Base-by-base conservation (phyloP, 148 eudicot species). In the Camellia lanceoleosa region DNA sequence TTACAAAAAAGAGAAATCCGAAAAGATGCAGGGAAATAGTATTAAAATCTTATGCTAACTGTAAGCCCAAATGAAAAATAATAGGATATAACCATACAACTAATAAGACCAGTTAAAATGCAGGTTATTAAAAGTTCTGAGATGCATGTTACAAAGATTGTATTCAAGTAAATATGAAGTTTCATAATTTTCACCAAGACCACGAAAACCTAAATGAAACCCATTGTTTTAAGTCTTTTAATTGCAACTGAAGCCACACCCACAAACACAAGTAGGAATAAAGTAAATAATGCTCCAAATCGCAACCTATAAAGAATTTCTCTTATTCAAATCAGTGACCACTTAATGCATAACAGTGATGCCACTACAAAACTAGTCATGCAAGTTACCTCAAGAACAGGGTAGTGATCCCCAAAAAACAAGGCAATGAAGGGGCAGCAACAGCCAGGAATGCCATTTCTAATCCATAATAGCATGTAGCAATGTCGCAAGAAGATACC, bases 321-420 rank as follows among this genome's bases (percentile, higher is more conserved):
- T 7, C 43, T 8, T 7, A 5, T 59, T 11, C 68, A 75, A 43
- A 59, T 41, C 42, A 60, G n/a, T 4, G 5, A 74, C 30, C 65
- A 43, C 42, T 0, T 8, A 23, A 75, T 44, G 54, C 52, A 74
- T 3, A 43, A 19, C 8, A 4, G 42, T 11, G 19, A 46, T 46
- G 9, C 42, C 69, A 76, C 69, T 43, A 5, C 43, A 61, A 19
- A 23, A 52, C n/a, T 19, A 46, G 4, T 19, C n/a, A 46, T 15
- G 46, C 4, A 74, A 51, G 56, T 75, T 92, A 96, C 99, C 98
- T 96, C 80, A 81, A 52, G 84, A 96, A 96, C 79, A 96, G 88
- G 79, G 99, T 97, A 76, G 90, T 90, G 74, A 93, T 83, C 41
- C 99, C 99, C n/a, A 96, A 82, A 68, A 96, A 54, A 84, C 84